Conservation (phyloP, 2,329 filamentous ascomycete genomes). For the Nemania sp. region DNA sequence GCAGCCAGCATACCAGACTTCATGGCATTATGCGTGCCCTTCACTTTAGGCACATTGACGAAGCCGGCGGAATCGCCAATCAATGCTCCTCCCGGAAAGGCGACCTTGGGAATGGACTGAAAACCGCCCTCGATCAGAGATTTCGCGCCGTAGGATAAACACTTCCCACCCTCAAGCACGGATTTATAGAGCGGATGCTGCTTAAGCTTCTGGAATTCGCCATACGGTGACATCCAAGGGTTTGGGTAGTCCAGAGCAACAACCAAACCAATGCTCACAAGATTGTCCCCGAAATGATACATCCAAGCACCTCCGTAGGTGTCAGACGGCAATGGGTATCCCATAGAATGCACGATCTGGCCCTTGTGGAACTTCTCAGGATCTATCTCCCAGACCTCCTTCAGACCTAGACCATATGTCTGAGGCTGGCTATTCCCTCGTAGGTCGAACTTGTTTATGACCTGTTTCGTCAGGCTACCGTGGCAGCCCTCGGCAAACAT, state of each 20-base stretch:
- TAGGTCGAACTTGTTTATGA: slow-evolving; percentile 91
- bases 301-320: slow-evolving; percentile 98
- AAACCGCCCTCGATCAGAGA: slow-evolving; percentile 93
- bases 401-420: slow-evolving; percentile 91
- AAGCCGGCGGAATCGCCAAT: slow-evolving; percentile 97
- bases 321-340: slow-evolving; percentile 83
- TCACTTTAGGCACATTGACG: slow-evolving; percentile 97
- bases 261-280: slow-evolving; percentile 89
- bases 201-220: slow-evolving; percentile 98
- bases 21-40: slow-evolving; percentile 98
- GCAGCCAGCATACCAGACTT: slow-evolving; percentile 95
- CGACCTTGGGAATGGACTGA: slow-evolving; percentile 95
- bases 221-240: slow-evolving; percentile 93
- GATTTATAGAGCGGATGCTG: slow-evolving; percentile 88
- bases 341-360: slow-evolving; percentile 85
- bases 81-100: slow-evolving; percentile 92
- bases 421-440: slow-evolving; percentile 87
- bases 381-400: slow-evolving; percentile 96
- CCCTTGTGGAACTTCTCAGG: slow-evolving; percentile 91
- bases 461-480: slow-evolving; percentile 91
- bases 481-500: slow-evolving; percentile 95
- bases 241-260: slow-evolving; percentile 95
- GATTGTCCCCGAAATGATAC: slow-evolving; percentile 98
- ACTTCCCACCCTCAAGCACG: slow-evolving; percentile 93
- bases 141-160: slow-evolving; percentile 92